Evolutionary conservation across 2,329 filamentous ascomycete genomes (phyloP), one percentile per base, ranked within the genome.

Genomic region (Elsinoe ampelina): DNA sequence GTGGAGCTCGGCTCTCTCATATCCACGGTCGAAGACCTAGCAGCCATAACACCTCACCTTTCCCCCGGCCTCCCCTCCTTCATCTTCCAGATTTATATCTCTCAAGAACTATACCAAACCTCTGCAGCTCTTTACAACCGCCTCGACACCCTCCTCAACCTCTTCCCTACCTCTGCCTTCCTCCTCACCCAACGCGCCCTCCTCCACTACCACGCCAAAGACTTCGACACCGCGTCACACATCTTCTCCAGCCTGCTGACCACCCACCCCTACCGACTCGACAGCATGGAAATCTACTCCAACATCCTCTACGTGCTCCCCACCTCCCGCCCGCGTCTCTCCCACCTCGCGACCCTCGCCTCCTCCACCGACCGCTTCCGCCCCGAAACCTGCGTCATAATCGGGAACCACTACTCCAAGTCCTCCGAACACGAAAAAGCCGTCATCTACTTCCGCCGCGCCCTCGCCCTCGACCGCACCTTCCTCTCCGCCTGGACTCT

Each of bases 241-340:
- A 79, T 85, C 35, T 84, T 84, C 62, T 77, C 79, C 63, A 83
- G 90, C 63, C 79, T 96, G 19, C 86, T 78, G 73, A 83, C 63
- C 75, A 86, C 75, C 70, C 77, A 82, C 51, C 82, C 82, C 1
- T 77, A 83, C 61, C 79, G 93, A 5, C 81, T 98, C 15, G 93
- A 98, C 68, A 87, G 87, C 2, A 79, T 98, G 15, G 93, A 98
- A 66, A 88, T 95, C 66, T 98, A 96, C 71, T 96, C 91, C 35
- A 98, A 98, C 66, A 95, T 97, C 17, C 81, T 98, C 12, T 97
- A 96, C 68, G 92, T 98, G 30, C 86, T 97, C 76, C 86, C 87
- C 42, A 78, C 87, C 60, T 42, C 54, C 15, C 81, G 91, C 8
- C 89, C 93, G 0, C 95, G 95, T 67, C 78, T 98, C 19, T 91